Conservation (phyloP, 768 basidiomycete species). For the Leccinum olivaceopallidum region DNA sequence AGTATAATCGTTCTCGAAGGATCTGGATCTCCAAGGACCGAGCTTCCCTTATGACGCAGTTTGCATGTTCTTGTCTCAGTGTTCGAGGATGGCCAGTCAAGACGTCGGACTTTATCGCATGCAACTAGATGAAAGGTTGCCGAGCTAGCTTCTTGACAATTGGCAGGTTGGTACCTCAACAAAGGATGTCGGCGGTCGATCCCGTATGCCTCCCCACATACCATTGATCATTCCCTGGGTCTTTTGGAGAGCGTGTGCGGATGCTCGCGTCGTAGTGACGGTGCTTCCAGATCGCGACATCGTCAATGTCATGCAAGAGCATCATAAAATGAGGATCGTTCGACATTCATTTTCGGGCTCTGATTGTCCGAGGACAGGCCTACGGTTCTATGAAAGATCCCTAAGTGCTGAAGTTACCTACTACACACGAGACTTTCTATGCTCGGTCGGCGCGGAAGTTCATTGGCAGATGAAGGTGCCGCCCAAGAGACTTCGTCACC, state of each 20-base stretch:
- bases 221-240: conserved; percentile 58
- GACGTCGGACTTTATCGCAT: conserved; percentile 86
- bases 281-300: conserved; percentile 70
- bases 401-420: conserved; percentile 41
- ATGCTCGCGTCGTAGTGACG: conserved; percentile 44
- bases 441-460: conserved; percentile 25
- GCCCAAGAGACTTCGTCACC: conserved; percentile 6
- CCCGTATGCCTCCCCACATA: conserved; percentile 49
- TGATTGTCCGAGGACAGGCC: too few relatives aligned
- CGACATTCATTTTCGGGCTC: conserved; percentile 39
- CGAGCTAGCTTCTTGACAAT: conserved; percentile 75
- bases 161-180: conserved; percentile 54
- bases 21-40: conserved; percentile 86
- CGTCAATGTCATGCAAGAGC: conserved; percentile 58
- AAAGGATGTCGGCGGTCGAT: conserved; percentile 37
- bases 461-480: conserved; percentile 2
- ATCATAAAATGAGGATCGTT: conserved; percentile 56
- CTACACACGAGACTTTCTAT: conserved; percentile 62
- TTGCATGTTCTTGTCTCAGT: conserved; percentile 74
- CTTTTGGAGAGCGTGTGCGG: conserved; percentile 68
- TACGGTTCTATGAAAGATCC: too few relatives aligned
- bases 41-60: conserved; percentile 88
- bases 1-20: conserved; percentile 76
- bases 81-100: conserved; percentile 69
- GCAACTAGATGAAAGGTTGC: conserved; percentile 83